Base-by-base conservation (phyloP, 805 yeast genomes). In the Allodekkera sacchari region DNA sequence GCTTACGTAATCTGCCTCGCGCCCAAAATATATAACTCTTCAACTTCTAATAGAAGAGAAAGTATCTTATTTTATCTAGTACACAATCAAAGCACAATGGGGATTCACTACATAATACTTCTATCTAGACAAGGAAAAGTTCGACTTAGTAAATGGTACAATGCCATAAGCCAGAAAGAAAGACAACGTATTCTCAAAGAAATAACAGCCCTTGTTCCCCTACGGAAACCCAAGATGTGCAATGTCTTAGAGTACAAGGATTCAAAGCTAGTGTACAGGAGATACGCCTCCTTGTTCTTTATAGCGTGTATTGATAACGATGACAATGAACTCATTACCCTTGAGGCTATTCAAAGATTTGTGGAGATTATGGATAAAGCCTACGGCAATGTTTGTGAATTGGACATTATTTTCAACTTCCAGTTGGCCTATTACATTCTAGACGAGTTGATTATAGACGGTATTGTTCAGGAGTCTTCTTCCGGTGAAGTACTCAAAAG, bases 361-460 rank as follows among this genome's bases (percentile, higher is more conserved):
- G 98, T 92, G 25, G 98, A 92, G 55, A 87, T 84, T 42, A 85
- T 92, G 96, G 98, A 92, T 63, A 80, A 82, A 45, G 76, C 87
- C 37, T 92, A 84, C 52, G 96, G 96, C 9, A 89, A 85, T 50
- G 98, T 92, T 12, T 87, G 96, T 59, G 98, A 92, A 55, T 65
- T 92, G 47, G 98, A 92, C 59, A 92, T 92, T 40, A 92, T 92
- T 30, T 92, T 92, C 70, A 92, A 94, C 50, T 92, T 92, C 60
- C 83, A 83, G 45, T 82, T 83, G 52, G 96, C 97, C 0, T 92
- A 92, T 55, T 83, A 84, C 57, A 80, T 92, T 9, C 63, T 92
- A 41, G 95, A 92, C 55, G 98, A 92, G 54, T 64, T 92, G 44
- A 57, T 92, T 30, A 69, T 89, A 30, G 96, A 88, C 44, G 98